Base-by-base conservation (phyloP, 768 basidiomycete genomes). In the Chiua virens region DNA sequence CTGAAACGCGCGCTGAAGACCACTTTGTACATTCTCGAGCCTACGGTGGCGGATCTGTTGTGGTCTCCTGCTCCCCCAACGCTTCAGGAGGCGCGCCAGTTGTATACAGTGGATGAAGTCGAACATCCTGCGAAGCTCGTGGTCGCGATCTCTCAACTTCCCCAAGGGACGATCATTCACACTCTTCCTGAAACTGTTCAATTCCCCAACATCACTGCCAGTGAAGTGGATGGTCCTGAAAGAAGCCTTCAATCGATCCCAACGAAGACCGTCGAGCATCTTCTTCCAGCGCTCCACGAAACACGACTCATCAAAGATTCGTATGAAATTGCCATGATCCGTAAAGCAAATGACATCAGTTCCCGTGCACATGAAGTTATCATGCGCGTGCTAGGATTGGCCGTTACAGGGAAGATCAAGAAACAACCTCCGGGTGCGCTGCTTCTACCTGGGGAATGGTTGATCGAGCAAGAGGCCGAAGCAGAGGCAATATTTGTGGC, bases 401-500 rank as follows among this genome's bases (percentile, higher is more conserved):
- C 85, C 4, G 87, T 87, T 18, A 80, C 81, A 45, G 78, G 79
- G 17, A 74, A 75, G 46, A 77, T 86, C 51, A 66, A 70, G 56
- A 68, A 71, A 13, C 79, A 70, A 5, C 74, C 74, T 28, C 63
- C 63, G 3, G 58, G 53, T 4, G 70, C 71, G 10, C 84, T 83
- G 0, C 69, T 80, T 5, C 73, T 91, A 3, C 90, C 89, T 2
- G 76, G 79, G 4, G 87, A 94, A 61, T 97, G 95, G 89, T 73
- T 92, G 40, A 90, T 98, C 15, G 83, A 90, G 72, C 90, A 88
- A 59, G 96, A 98, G 69, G 87, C 85, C 0, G 95, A 97, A 66
- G 96, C 93, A 0, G 95, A 96, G 65, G 96, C 94, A 0, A 78
- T 95, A 8, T 98, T 98, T 56, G 89, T 92, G 0, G 92, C 94